Evolutionary conservation across 495 filamentous ascomycete species (phyloP), one percentile per base, ranked within the genome.

Genomic region (Hypoxylon lienhwacheense): DNA sequence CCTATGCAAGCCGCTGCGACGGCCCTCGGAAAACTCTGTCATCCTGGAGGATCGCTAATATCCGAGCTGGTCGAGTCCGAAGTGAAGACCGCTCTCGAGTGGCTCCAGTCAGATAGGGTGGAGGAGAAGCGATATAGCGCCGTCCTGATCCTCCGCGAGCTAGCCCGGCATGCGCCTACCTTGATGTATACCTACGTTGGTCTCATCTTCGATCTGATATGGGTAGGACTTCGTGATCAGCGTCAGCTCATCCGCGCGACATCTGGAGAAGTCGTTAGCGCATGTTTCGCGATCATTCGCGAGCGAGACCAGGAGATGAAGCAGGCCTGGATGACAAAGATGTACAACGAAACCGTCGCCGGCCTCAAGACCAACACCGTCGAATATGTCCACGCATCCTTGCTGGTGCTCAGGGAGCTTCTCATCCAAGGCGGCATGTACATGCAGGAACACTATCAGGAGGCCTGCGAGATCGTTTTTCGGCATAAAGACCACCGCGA

Each of bases 21-120:
- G 58, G 91, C 90, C 7, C 76, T 99, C 16, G 95, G 93, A 24
- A 86, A 86, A 59, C 80, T 99, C 37, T 95, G 92, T 52, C 84
- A 85, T 54, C 95, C 93, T 2, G 95, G 93, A 34, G 93, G 93
- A 34, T 91, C 93, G 28, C 77, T 99, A 43, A 96, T 95, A 28
- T 93, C 93, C 1, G 95, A 97, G 71, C 75, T 99, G 32, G 95
- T 99, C 31, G 93, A 99, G 60, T 89, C 90, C 51, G 95, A 99
- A 67, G 89, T 97, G 32, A 91, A 96, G 65, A 88, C 89, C 6
- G 91, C 93, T 0, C 73, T 97, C 31, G 93, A 99, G 73, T 96
- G 89, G 88, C 77, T 99, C 37, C 92, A 97, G 62, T 87, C 88
- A n/a, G 95, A 97, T 56, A 81, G 92, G 19, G 85, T 93, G 61